Percentiles rank a stretch among this genome's conserved stretches.
Evolutionary conservation across 495 filamentous ascomycete genomes (phyloP).

Genomic region (Astrocystis sublimbata): DNA sequence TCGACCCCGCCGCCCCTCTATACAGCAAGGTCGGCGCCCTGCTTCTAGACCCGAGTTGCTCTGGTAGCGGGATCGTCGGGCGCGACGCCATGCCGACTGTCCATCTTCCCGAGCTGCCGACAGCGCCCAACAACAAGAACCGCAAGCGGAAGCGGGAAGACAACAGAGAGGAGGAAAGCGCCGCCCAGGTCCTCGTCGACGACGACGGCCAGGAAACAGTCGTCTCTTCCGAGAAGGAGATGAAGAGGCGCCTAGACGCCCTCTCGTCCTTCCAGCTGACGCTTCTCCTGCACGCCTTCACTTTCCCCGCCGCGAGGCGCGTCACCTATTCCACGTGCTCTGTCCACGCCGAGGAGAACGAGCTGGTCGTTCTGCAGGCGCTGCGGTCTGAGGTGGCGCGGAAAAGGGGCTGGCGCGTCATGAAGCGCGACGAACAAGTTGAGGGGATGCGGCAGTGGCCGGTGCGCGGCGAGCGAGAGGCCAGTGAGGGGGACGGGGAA

Average conservation of each 20-base stretch:
- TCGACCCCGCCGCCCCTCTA: conserved; percentile 57
- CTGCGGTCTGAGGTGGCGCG: conserved; percentile 65
- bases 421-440: conserved; percentile 69
- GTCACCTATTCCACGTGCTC: conserved; percentile 95
- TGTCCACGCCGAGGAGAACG: conserved; percentile 81
- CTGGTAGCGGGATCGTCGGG: conserved; percentile 90
- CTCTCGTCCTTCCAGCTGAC: conserved; percentile 75
- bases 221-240: conserved; percentile 43
- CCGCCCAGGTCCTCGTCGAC: conserved; percentile 44
- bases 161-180: conserved; percentile 29
- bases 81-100: conserved; percentile 72
- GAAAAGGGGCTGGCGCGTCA: conserved; percentile 71
- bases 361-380: conserved; percentile 73
- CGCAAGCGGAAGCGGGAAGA: conserved; percentile 42
- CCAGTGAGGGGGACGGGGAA: conserved; percentile 35
- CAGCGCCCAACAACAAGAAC: conserved; percentile 24
- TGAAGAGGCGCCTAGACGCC: conserved; percentile 62
- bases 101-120: conserved; percentile 53
- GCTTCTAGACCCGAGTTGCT: conserved; percentile 90
- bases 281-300: conserved; percentile 78
- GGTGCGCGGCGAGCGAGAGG: conserved; percentile 61
- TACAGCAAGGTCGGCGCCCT: conserved; percentile 68
- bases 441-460: conserved; percentile 70
- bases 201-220: conserved; percentile 50
- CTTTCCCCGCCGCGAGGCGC: conserved; percentile 71